Conservation (phyloP, 352 stramenopile genomes). For the Pythium utonaiense region DNA sequence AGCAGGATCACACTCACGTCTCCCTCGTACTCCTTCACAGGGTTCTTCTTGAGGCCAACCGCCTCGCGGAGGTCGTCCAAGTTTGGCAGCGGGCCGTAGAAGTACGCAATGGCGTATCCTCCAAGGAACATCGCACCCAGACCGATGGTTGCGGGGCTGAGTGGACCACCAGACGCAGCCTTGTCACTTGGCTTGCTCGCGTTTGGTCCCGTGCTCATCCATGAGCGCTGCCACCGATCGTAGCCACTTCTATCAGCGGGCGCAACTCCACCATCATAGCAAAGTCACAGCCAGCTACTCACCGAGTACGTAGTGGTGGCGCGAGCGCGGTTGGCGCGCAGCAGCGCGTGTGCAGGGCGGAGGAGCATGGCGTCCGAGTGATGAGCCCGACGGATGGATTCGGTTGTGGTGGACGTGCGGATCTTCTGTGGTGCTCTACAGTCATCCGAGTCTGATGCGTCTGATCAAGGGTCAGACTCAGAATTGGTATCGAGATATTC, state of each 20-base stretch:
- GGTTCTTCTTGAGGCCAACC: constrained; percentile 29
- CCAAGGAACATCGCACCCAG: constrained; percentile 53
- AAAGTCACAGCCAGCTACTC: background rate
- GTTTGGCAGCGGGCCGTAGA: constrained; percentile 60
- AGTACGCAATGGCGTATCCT: constrained; percentile 66
- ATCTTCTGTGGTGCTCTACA: background rate
- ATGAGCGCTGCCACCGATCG: constrained; percentile 11
- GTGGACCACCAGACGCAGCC: constrained; percentile 9
- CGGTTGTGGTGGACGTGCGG: background rate
- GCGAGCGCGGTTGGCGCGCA: constrained; percentile 12
- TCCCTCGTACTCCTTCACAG: constrained; percentile 35
- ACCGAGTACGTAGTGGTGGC: background rate
- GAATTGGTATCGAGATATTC: too few relatives aligned
- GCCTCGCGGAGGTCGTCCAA: constrained; percentile 48
- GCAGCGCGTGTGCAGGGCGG: constrained; percentile 21
- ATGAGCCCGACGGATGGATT: background rate
- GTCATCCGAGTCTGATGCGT: background rate
- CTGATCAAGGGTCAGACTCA: background rate
- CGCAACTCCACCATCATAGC: background rate
- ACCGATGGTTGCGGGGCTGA: constrained; percentile 40
- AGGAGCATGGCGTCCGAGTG: constrained; percentile 1
- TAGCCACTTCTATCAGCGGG: background rate
- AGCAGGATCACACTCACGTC: too few relatives aligned
- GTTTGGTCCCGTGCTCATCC: constrained; percentile 20
- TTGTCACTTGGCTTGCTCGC: background rate